Evolutionary conservation across 495 filamentous ascomycete genomes (phyloP), one percentile per base, ranked within the genome.

Genomic region (Penicillium samsonianum): DNA sequence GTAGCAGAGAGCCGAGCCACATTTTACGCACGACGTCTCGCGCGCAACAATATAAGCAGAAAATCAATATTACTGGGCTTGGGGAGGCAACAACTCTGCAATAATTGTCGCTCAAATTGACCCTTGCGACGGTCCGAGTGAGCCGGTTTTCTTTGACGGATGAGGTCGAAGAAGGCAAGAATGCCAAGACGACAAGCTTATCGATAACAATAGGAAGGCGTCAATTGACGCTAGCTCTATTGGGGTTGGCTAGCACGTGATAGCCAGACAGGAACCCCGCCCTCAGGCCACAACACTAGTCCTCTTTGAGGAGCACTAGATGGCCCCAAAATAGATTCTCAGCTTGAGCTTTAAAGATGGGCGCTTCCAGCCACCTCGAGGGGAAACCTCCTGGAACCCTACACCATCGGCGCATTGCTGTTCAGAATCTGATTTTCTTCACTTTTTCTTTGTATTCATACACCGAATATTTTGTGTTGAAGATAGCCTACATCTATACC

Each of bases 361-460:
- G 59, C 59, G 59, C 65, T 62, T 65, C 65, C 65, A 68, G 65
- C 65, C 65, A 66, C 63, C 58, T 63, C 60, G 63, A 57, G 60
- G 62, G 50, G 65, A 43, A 35, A 62, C 57, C 61, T 68, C 61
- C 55, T 62, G 60, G 59, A 53, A 53, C 35, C n/a, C 23, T 43
- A 43, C 38, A 41, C n/a, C 22, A 9, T 53, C 50, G 25, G 38
- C 35, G 37, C 38, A 56, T 56, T 57, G 43, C 48, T 53, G 25
- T 50, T 37, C 43, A 28, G 20, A 31, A 30, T 12, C 20, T 28
- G 35, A 23, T 45, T 53, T 37, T 33, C 20, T 43, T 22, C 22
- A 7, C 11, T 45, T 25, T 38, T 52, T 17, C 17, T 49, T 43
- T 46, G 20, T 25, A 30, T 26, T 30, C 23, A 53, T 45, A 14